Evolutionary conservation across 1,284 basidiomycete species (phyloP).

Genomic region (Sporisorium reilianum): DNA sequence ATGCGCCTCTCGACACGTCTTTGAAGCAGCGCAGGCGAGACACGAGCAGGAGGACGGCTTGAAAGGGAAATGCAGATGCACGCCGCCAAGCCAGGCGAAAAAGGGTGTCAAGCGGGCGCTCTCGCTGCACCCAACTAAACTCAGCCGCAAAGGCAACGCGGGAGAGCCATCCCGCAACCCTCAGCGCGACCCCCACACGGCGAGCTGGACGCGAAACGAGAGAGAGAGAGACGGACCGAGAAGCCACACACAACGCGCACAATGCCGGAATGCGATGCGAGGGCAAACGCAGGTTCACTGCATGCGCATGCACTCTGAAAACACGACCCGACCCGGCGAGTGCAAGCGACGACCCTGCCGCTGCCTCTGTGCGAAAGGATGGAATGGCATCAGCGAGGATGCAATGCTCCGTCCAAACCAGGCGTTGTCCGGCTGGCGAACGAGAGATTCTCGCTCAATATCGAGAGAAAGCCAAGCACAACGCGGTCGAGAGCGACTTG

Average conservation of each 20-base stretch:
- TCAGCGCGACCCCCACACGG: neutral
- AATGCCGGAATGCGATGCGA: neutral
- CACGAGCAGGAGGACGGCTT: slow-evolving; percentile 17
- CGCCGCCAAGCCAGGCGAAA: neutral
- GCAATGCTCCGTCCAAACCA: neutral
- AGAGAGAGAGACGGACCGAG: neutral
- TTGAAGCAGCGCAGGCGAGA: slow-evolving; percentile 3
- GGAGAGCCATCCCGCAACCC: neutral
- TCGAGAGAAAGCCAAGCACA: neutral
- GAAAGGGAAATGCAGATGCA: slow-evolving; percentile 3
- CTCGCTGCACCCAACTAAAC: neutral
- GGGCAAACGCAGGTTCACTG: slow-evolving; percentile 1
- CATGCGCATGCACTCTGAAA: slow-evolving; percentile 1
- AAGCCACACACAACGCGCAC: neutral
- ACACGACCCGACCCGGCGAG: slow-evolving; percentile 3
- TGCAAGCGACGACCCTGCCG: neutral
- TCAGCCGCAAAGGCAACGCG: neutral
- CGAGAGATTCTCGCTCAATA: neutral
- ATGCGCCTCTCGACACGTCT: slow-evolving; percentile 22
- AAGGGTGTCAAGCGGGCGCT: neutral
- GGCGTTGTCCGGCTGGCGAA: too few relatives aligned
- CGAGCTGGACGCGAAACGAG: neutral
- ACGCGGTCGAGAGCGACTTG: too few relatives aligned
- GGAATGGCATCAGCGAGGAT: neutral
- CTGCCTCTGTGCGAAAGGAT: neutral